Percentiles rank a stretch among this genome's conserved stretches.
Evolutionary conservation across 805 yeast genomes (phyloP).

Genomic region (Nakazawaea holstii): DNA sequence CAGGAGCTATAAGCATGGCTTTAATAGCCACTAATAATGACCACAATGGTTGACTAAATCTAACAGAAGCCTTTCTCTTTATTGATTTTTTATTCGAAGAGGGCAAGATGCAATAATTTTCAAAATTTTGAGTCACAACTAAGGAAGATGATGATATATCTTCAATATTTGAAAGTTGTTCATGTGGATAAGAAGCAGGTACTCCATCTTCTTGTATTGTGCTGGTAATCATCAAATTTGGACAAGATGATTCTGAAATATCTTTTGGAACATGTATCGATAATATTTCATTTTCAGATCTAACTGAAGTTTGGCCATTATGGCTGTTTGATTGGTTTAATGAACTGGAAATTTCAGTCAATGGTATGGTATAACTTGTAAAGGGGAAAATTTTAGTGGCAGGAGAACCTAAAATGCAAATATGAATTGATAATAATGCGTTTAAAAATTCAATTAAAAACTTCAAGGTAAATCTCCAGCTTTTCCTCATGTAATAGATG

Average conservation of each 20-base stretch:
- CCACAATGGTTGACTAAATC: conserved; percentile 44
- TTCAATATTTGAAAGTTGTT: conserved; percentile 24
- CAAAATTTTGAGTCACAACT: conserved; percentile 33
- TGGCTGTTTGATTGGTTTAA: background rate
- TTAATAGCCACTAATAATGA: conserved; percentile 44
- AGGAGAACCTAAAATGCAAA: conserved; percentile 7
- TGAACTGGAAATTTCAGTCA: conserved; percentile 4
- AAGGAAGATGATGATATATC: conserved; percentile 29
- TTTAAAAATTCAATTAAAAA: conserved; percentile 7
- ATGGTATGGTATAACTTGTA: conserved; percentile 5
- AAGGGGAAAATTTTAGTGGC: conserved; percentile 2
- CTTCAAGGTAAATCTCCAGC: conserved; percentile 7
- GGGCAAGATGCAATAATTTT: conserved; percentile 27
- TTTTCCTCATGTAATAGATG: conserved; percentile 4
- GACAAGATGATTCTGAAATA: conserved; percentile 4
- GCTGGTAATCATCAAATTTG: background rate
- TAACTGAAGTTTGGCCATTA: background rate
- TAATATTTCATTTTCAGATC: background rate
- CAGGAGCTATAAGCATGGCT: conserved; percentile 41
- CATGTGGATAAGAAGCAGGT: conserved; percentile 27
- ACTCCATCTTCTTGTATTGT: background rate
- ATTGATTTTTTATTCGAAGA: conserved; percentile 10
- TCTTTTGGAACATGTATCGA: conserved; percentile 2
- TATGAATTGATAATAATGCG: conserved; percentile 6
- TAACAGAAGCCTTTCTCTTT: conserved; percentile 7